A percentile compares a stretch with the other conserved stretches of the same genome.
Evolutionary conservation across 2,329 filamentous ascomycete species (phyloP).

Genomic region (Claviceps sp.): DNA sequence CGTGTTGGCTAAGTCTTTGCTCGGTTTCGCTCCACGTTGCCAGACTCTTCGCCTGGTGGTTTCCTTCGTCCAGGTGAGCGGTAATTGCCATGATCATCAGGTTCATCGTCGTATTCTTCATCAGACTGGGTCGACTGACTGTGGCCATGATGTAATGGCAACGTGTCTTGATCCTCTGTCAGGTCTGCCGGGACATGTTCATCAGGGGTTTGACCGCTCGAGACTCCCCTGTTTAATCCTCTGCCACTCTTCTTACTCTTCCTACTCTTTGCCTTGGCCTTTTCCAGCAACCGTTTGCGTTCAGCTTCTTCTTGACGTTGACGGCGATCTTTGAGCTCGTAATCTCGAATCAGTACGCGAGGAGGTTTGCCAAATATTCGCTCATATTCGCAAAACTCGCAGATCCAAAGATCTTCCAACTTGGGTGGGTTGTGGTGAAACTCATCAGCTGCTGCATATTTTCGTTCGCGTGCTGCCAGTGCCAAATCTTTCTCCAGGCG

Average conservation of each 20-base stretch:
- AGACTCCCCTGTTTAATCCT: constrained; percentile 15
- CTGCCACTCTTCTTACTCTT: constrained; percentile 80
- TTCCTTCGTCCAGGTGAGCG: constrained; percentile 8
- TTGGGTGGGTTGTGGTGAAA: constrained; percentile 63
- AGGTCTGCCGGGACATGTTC: constrained; percentile 12
- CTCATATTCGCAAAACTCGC: constrained; percentile 97
- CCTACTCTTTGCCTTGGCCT: constrained; percentile 84
- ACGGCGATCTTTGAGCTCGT: constrained; percentile 86
- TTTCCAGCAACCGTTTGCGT: constrained; percentile 71
- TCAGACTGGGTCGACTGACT: constrained; percentile 27
- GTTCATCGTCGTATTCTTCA: constrained; percentile 24
- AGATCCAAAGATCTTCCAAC: constrained; percentile 75
- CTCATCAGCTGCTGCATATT: constrained; percentile 60
- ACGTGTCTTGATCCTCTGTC: constrained; percentile 11
- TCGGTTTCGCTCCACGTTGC: constrained; percentile 7
- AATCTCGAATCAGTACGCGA: constrained; percentile 71
- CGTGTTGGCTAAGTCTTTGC: constrained; percentile 5
- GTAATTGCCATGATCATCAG: constrained; percentile 16
- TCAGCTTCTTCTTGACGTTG: constrained; percentile 77
- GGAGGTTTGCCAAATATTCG: constrained; percentile 85
- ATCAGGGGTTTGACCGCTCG: constrained; percentile 11
- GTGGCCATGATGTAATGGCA: constrained; percentile 13
- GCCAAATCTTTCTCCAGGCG: constrained; percentile 58
- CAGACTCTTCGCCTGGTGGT: constrained; percentile 5
- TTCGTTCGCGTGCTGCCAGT: constrained; percentile 63